Evolutionary conservation across 2,329 filamentous ascomycete genomes (phyloP), one percentile per base, ranked within the genome.

Genomic region (Peltaster fructicola): DNA sequence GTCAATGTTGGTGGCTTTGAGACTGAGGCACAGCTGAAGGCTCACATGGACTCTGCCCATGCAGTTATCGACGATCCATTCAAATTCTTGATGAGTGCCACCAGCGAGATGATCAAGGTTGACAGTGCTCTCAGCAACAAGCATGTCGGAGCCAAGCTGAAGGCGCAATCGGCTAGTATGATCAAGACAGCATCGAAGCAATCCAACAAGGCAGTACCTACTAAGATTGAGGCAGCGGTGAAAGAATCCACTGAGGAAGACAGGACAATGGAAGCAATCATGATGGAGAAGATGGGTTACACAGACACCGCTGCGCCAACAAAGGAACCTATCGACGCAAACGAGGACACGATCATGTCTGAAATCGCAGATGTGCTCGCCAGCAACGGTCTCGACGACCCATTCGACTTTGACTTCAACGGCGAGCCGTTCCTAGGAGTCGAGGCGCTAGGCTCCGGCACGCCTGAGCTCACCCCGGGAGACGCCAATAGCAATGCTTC

Each of bases 81-180:
- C 15, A 52, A 59, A n/a, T 73, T 60, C 40, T 57, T 62, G 14
- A 36, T 71, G 5, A n/a, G n/a, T n/a, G n/a, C n/a, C n/a, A n/a
- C n/a, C n/a, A n/a, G n/a, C n/a, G n/a, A n/a, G n/a, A n/a, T n/a
- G n/a, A n/a, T n/a, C n/a, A n/a, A n/a, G n/a, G n/a, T n/a, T n/a
- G 59, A 65, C 5, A 61, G 56, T 20, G 53, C 66, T 32, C 56
- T 56, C 8, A 54, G 53, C 8, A 56, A 48, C 8, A 39, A 58
- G 8, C 51, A 52, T 18, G 45, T 68, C n/a, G 57, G 66, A 23
- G 44, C 57, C 25, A 55, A 62, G 24, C 51, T 53, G 18, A 41
- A 41, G 8, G 17, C 28, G n/a, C 15, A 34, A 12, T 27, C 27
- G n/a, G 28, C 22, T n/a, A 15, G 9, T 5, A n/a, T n/a, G n/a